Base-by-base conservation (phyloP, 768 basidiomycete species). In the Lactarius indigo region DNA sequence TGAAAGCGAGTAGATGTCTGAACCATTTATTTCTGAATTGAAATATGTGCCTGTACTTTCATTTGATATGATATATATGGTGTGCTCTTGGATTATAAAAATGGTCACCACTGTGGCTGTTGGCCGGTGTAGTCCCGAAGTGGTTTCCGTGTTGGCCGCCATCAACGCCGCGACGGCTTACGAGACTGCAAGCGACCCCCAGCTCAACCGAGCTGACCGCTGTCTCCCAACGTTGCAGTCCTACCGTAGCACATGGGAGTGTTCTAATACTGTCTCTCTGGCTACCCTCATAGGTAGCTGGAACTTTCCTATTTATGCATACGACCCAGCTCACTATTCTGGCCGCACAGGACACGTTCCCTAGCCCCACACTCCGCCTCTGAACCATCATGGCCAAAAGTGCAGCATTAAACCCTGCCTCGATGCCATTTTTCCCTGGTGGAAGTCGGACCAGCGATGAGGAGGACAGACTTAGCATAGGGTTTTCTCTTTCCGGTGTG, bases 361-460 rank as follows among this genome's bases (percentile, higher is more conserved):
- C 54, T 44, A 59, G 26, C 63, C 62, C 31, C 31, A 68, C 58
- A 30, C 58, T 60, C 66, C 35, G 56, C 57, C 64, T 65, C 63
- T 61, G 61, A 61, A 64, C 63, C 61, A 64, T 63, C 61, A 90
- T 91, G 87, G 87, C 89, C 69, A 87, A 85, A 83, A 90, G 86
- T 73, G 87, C 85, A 73, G 83, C 89, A 66, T 80, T 92, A 72
- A 92, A 92, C 77, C 90, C 91, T 70, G 82, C 90, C 68, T 93
- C 91, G 65, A 87, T 87, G 75, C 91, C 91, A 59, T 93, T 93
- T 83, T 91, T 91, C 76, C 91, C 91, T 68, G 89, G 88, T 63
- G 83, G 80, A 73, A 72, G 85, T 71, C 85, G 86, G 69, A 73
- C 80, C 70, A 79, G 74, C 72, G 87, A 87, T 64, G 86, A 88